Conservation (phyloP, 257 asterid species). For the Capsicum chinense region DNA sequence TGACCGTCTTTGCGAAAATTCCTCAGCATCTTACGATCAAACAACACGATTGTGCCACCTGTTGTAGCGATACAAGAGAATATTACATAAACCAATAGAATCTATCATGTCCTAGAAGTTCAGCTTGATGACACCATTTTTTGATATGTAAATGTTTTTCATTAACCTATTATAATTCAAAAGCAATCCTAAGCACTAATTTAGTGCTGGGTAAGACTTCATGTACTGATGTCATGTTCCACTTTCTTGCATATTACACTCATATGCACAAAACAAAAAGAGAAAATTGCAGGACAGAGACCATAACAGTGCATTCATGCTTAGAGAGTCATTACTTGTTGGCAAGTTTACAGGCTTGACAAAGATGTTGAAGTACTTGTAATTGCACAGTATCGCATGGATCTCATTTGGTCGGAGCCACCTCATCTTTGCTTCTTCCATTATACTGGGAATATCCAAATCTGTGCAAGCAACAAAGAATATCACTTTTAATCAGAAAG, state of each 20-base stretch:
- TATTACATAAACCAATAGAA: slow-evolving; percentile 32
- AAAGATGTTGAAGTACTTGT: slow-evolving; percentile 64
- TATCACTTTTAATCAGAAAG: neutral
- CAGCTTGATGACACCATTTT: neutral
- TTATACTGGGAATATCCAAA: slow-evolving; percentile 65
- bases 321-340: slow-evolving; percentile 57
- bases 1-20: slow-evolving; percentile 96
- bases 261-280: slow-evolving; percentile 8
- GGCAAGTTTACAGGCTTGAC: slow-evolving; percentile 95
- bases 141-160: neutral
- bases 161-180: neutral
- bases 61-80: slow-evolving; percentile 36
- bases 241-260: neutral
- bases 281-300: slow-evolving; percentile 25
- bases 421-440: slow-evolving; percentile 83
- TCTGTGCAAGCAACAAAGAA: slow-evolving; percentile 55
- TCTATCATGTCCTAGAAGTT: neutral
- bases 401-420: slow-evolving; percentile 99
- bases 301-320: neutral
- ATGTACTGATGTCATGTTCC: slow-evolving; percentile 22
- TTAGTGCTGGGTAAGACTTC: neutral
- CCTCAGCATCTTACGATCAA: slow-evolving; percentile 96
- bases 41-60: slow-evolving; percentile 91
- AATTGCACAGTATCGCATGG: slow-evolving; percentile 84
- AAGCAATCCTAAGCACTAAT: neutral